Base-by-base conservation (phyloP, 2,329 filamentous ascomycete species). In the Alternaria postmessia region DNA sequence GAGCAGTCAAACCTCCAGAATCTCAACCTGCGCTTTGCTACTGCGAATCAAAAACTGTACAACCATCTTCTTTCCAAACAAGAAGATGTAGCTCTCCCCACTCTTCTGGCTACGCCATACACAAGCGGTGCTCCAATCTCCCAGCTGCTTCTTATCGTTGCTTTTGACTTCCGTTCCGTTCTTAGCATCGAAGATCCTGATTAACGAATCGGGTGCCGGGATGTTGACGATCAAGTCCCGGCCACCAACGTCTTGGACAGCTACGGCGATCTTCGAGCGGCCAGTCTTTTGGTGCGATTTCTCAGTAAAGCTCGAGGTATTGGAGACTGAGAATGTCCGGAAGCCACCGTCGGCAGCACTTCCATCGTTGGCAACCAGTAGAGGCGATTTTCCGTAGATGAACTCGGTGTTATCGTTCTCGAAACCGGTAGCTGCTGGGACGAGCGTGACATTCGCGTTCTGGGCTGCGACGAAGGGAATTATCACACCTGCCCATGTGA, bases 11-110 rank as follows among this genome's bases (percentile, higher is more conserved):
- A 73, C 72, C 58, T 75, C 71, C 1, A 73, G 54, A 34, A 75
- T 61, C 26, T 73, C 60, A n/a, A 68, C 52, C 14, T 61, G 52
- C n/a, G 63, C 38, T 1, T 62, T 47, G 2, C 55, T 24, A 1
- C 24, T 54, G 28, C 65, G 64, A 14, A 74, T 43, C 7, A 75
- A 44, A 7, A 75, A 65, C 22, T 75, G 73, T 20, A 75, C 71
- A 3, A 69, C 68, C 60, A 63, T 68, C 47, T 69, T 70, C 56
- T 75, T 75, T 26, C 73, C 73, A 42, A 75, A 75, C 9, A 75
- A 28, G 49, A 72, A 75, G 7, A 75, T 32, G 41, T 75, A 75
- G 38, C 54, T 68, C 14, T 73, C 60, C 1, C 70, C 70, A 24
- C 72, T 75, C 20, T 63, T 61, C 12, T 53, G 52, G 38, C 69